Base-by-base conservation (phyloP, 2,329 filamentous ascomycete genomes). In the Hymenoscyphus scutula region DNA sequence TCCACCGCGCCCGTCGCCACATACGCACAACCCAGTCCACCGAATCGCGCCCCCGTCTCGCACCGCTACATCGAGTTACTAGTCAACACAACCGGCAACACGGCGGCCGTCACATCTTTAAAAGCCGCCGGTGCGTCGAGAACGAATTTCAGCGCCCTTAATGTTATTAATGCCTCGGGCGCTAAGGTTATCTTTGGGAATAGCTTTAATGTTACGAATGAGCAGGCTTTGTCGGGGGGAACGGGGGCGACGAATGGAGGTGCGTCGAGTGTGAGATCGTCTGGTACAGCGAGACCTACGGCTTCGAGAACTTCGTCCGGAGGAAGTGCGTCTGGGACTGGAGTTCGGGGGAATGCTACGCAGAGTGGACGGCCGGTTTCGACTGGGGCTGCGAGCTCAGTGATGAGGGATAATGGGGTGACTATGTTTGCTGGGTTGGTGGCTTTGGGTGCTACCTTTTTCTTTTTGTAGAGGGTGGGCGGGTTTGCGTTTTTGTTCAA, bases 11-110 rank as follows among this genome's bases (percentile, higher is more conserved):
- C 70, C 8, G 53, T 69, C 17, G 71, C 70, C 1, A 19, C 65
- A 27, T 73, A 72, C 55, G 56, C 67, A 25, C 62, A 63, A 17
- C 71, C 71, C 3, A 64, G 63, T 2, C 71, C 71, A 27, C 71
- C 71, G 7, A 64, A 68, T 34, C 62, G 62, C 23, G 64, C 62
- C 5, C 70, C 70, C 3, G 63, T 64, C 6, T 67, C 69, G 2
- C 71, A 73, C 56, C 61, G 71, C 37, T 73, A 73, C 54, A 67
- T 65, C 0, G 68, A 72, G 59, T 25, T 73, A 3, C 61, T 73
- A 1, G 60, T 73, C 55, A 69, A 73, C 53, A 71, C 69, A 1
- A 70, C 70, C 1, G 61, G 56, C 3, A 64, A 64, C 27, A 59
- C 53, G 25, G 45, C 51, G 6, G 56, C 58, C 5, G 19, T 67